Conservation (phyloP, 768 basidiomycete species). For the Lepiota brunneoincarnata region DNA sequence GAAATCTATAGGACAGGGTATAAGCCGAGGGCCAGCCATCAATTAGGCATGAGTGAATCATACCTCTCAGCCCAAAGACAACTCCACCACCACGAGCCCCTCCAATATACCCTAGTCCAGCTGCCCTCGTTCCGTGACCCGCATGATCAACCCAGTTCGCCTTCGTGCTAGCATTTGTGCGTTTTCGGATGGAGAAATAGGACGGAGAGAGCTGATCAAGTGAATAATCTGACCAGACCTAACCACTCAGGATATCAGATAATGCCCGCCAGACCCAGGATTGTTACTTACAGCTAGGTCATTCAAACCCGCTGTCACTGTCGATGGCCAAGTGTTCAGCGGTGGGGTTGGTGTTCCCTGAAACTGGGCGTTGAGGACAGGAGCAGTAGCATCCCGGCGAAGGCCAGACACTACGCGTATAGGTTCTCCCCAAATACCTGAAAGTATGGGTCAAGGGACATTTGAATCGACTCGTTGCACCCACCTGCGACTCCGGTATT, state of each 20-base stretch:
- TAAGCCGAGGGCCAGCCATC: too few relatives aligned
- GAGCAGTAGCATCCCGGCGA: slow-evolving; percentile 34
- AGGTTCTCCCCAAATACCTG: slow-evolving; percentile 36
- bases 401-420: slow-evolving; percentile 34
- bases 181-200: slow-evolving; percentile 28
- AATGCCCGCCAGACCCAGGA: background rate
- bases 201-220: slow-evolving; percentile 32
- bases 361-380: slow-evolving; percentile 35
- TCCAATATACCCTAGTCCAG: slow-evolving; percentile 35
- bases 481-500: slow-evolving; percentile 2
- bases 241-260: background rate
- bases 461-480: background rate
- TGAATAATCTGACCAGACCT: slow-evolving; percentile 32
- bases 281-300: slow-evolving; percentile 23
- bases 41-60: background rate
- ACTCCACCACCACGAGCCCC: slow-evolving; percentile 33
- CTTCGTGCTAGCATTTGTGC: slow-evolving; percentile 22
- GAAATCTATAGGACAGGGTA: slow-evolving; percentile 26
- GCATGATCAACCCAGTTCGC: slow-evolving; percentile 27
- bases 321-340: slow-evolving; percentile 33
- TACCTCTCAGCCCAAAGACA: slow-evolving; percentile 32
- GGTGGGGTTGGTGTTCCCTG: slow-evolving; percentile 30
- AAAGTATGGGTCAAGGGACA: background rate
- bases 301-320: slow-evolving; percentile 27
- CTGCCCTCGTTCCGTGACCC: slow-evolving; percentile 31